phyloP scores from a whole-genome alignment of 257 asterid species.

The Fraxinus americana region DNA sequence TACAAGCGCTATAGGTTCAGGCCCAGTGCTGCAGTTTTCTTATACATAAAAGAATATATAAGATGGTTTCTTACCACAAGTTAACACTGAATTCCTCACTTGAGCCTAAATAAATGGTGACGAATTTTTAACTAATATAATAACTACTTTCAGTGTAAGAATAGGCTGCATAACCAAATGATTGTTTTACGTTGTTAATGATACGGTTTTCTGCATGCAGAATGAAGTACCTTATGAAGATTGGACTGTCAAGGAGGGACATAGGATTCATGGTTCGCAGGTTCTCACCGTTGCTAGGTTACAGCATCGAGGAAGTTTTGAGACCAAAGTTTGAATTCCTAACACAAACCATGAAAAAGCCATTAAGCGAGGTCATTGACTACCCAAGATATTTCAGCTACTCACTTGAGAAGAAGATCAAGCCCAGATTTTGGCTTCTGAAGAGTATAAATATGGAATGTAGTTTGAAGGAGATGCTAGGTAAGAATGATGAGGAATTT shows the following conservation, averaged over 20 bases:
- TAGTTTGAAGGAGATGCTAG: constrained; percentile 78
- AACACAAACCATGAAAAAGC: constrained; percentile 63
- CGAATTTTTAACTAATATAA: too few species aligned
- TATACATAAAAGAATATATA: background rate
- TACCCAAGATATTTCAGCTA: constrained; percentile 96
- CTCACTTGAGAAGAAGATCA: constrained; percentile 92
- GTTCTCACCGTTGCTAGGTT: constrained; percentile 90
- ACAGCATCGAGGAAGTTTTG: constrained; percentile 74
- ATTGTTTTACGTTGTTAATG: background rate
- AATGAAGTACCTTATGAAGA: constrained; percentile 59
- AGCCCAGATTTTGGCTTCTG: constrained; percentile 77
- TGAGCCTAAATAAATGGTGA: too few species aligned
- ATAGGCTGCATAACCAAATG: background rate
- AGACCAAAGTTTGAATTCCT: constrained; percentile 81
- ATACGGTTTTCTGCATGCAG: constrained; percentile 36
- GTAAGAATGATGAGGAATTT: constrained; percentile 87
- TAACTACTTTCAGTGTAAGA: background rate
- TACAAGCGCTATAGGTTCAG: background rate
- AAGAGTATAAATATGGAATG: constrained; percentile 58
- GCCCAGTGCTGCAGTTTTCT: background rate
- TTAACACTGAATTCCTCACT: background rate
- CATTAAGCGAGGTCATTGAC: constrained; percentile 65
- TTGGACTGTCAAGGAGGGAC: constrained; percentile 68
- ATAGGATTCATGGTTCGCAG: constrained; percentile 70
- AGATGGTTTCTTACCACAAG: background rate